Evolutionary conservation across 805 yeast species (phyloP), one percentile per base, ranked within the genome.

Genomic region (Blastobotrys peoriensis): DNA sequence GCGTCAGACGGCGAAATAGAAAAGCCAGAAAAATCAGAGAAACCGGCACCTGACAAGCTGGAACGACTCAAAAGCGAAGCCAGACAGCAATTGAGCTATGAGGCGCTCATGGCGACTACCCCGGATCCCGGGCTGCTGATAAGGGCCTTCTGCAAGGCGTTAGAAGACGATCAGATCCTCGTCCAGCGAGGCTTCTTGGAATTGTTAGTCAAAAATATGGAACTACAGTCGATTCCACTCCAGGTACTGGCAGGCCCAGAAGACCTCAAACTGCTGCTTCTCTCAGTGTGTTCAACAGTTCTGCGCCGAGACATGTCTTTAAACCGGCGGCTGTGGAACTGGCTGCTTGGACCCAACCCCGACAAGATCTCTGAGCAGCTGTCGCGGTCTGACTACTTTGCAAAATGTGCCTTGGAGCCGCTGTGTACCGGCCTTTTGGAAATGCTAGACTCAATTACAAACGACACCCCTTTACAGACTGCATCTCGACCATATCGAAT

Each of bases 171-270:
- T 36, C 76, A 74, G 50, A 61, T 86, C 1, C 75, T 88, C 13
- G 84, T 89, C 3, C 89, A 83, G 58, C 71, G 98, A 51, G 97
- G 98, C 0, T 86, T 85, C 52, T 77, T 93, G 54, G 98, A 93
- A 58, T 63, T 93, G 27, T 65, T 93, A 40, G 71, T 83, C 33
- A 70, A 82, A 21, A 79, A 79, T 52, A 52, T 93, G 13, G 83
- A 83, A 9, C 65, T 93, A 16, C 73, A 76, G 49, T 78, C 87
- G 16, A 73, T 74, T 0, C 72, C 81, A 1, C 57, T 84, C 21
- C 75, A 74, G 38, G 54, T 60, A 2, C 48, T 79, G 8, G 67
- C 78, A 1, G 63, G 77, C 0, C 54, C 63, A 0, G 65, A 69
- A 4, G 95, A 87, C 55, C 73, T 75, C 39, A 74, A 76, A 48